A percentile compares a stretch with the other conserved stretches of the same genome.
Evolutionary conservation across 352 stramenopile genomes (phyloP).

Genomic region (Globisporangium paroecandrum): DNA sequence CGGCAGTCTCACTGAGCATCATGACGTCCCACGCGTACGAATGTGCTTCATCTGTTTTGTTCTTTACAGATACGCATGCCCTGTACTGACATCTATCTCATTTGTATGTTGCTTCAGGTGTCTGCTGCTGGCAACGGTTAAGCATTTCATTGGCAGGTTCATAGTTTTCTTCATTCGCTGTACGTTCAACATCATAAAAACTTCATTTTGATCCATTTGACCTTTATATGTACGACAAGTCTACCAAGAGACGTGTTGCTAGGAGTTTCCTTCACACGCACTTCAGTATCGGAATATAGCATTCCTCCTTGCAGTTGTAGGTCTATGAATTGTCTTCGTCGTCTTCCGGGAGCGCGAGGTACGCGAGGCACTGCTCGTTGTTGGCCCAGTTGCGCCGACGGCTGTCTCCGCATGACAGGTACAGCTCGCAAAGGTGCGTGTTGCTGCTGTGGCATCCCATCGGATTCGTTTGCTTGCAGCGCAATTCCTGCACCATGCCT

Average conservation of each 20-base stretch:
- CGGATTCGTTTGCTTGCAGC: conserved; percentile 61
- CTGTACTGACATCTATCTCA: not conserved
- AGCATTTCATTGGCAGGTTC: conserved; percentile 11
- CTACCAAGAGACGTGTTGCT: not conserved
- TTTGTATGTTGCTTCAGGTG: conserved; percentile 29
- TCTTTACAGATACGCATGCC: not conserved
- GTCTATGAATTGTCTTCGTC: conserved; percentile 15
- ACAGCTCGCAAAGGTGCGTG: conserved; percentile 77
- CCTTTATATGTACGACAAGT: not conserved
- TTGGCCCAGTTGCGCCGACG: conserved; percentile 58
- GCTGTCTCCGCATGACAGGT: conserved; percentile 64
- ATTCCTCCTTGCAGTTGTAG: not conserved
- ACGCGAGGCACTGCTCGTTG: conserved; percentile 55
- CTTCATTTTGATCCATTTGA: conserved; percentile 5
- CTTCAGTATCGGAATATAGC: not conserved
- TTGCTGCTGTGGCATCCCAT: conserved; percentile 69
- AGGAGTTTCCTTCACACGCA: not conserved
- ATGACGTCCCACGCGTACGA: conserved; percentile 95
- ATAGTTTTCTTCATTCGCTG: conserved; percentile 1
- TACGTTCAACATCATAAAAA: conserved; percentile 8
- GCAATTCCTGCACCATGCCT: conserved; percentile 75
- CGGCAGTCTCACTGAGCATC: conserved; percentile 94
- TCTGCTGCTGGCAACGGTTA: conserved; percentile 91
- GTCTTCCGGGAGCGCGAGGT: conserved; percentile 27
- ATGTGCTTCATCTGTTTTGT: not conserved